Conservation (phyloP, 2,329 filamentous ascomycete genomes). For the Fusarium brachygibbosum region DNA sequence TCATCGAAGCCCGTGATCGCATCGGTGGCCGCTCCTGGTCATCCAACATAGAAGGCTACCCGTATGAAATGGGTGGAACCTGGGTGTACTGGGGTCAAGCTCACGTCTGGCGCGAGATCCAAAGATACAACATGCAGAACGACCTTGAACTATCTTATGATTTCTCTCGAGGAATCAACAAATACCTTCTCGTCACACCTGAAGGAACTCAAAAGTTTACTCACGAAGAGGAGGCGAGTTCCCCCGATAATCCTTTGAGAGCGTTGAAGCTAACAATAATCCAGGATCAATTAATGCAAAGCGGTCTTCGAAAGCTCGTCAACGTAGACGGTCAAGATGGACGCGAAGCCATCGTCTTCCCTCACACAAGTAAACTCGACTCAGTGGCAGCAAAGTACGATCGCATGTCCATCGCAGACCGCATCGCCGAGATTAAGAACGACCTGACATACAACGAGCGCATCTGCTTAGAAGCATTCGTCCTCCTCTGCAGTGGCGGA, state of each 20-base stretch:
- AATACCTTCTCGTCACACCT: conserved; percentile 55
- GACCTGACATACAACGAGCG: conserved; percentile 58
- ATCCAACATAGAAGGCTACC: conserved; percentile 58
- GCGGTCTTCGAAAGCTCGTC: conserved; percentile 58
- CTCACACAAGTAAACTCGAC: conserved; percentile 55
- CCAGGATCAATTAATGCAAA: conserved; percentile 50
- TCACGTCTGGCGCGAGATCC: conserved; percentile 60
- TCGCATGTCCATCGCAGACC: conserved; percentile 57
- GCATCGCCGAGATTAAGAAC: conserved; percentile 57
- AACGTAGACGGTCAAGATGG: conserved; percentile 59
- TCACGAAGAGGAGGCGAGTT: conserved; percentile 58
- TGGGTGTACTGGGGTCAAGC: conserved; percentile 63
- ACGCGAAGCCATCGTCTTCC: conserved; percentile 57
- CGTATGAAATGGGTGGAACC: conserved; percentile 64
- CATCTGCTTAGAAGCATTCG: conserved; percentile 56
- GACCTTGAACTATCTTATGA: conserved; percentile 57
- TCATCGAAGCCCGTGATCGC: conserved; percentile 62
- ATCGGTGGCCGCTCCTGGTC: conserved; percentile 64
- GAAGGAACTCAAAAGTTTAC: conserved; percentile 52
- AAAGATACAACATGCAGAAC: conserved; percentile 60
- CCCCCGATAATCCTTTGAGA: accelerated
- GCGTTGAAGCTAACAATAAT: accelerated
- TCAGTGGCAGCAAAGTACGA: conserved; percentile 55
- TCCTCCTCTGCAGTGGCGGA: conserved; percentile 59
- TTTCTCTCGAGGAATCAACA: conserved; percentile 58